phyloP scores from a whole-genome alignment of 1,139 yeast species.

The Magnusiomyces magnusii region DNA sequence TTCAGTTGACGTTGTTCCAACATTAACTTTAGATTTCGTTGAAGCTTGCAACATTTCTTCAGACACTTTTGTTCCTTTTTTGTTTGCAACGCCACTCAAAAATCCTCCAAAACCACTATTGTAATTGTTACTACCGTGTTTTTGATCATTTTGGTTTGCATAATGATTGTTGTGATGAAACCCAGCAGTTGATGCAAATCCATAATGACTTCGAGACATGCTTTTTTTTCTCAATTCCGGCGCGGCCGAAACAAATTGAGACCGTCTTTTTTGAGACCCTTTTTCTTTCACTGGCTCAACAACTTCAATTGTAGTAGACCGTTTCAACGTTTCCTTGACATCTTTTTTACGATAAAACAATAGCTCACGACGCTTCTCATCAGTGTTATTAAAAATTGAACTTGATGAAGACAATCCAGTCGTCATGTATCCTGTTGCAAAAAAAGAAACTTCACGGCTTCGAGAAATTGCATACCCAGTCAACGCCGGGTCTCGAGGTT shows the following conservation, averaged over 20 bases:
- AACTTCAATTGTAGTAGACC: slow-evolving; percentile 30
- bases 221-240: neutral
- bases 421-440: slow-evolving; percentile 13
- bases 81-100: too few species aligned
- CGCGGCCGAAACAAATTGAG: slow-evolving; percentile 20
- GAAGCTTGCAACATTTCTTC: neutral
- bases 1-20: slow-evolving; percentile 27
- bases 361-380: slow-evolving; percentile 38
- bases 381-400: too few species aligned
- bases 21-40: slow-evolving; percentile 1
- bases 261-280: slow-evolving; percentile 31
- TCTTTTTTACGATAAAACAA: slow-evolving; percentile 38
- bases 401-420: slow-evolving; percentile 12
- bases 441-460: slow-evolving; percentile 12
- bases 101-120: neutral
- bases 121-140: neutral
- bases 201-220: neutral
- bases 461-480: slow-evolving; percentile 15
- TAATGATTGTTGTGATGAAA: neutral
- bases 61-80: neutral
- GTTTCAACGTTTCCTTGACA: slow-evolving; percentile 18
- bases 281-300: slow-evolving; percentile 44
- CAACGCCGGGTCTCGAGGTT: slow-evolving; percentile 9
- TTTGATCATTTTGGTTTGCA: neutral
- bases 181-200: neutral